Base-by-base conservation (phyloP, 139 green algal species). In the Deuterostichococcus epilithicus region DNA sequence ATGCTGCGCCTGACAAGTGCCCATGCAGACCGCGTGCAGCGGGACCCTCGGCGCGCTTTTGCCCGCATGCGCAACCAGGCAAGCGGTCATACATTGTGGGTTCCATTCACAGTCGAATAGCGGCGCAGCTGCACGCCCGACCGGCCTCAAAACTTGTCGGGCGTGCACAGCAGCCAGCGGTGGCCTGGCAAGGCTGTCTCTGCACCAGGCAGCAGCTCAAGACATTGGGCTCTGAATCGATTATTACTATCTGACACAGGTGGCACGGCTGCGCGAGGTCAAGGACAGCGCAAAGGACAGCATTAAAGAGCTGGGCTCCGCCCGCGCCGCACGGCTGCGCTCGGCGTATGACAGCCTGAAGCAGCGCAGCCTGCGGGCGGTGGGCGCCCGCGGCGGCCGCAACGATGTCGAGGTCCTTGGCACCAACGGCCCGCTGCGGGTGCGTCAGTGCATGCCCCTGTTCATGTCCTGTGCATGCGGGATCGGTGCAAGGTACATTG, bases 221-320 rank as follows among this genome's bases (percentile, higher is more conserved):
- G 8, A 52, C 42, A 52, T 52, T 8, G 8, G 13, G 42, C 42
- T 23, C 42, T 52, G 8, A 13, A 52, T 13, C 42, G 8, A 13
- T 52, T 13, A 52, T 8, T 13, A 52, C 8, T 13, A 52, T 52
- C 52, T 63, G 52, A n/a, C n/a, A n/a, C 52, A 63, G 52, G 10
- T 63, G 52, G 52, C 52, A 20, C 52, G 18, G 10, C 52, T 63
- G 52, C 52, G 52, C 18, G 52, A 63, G 3, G 52, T 28, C 18
- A 63, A 63, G 52, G 52, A 63, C 18, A 63, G 52, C 52, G 81
- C 68, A 0, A 68, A 73, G 3, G n/a, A 70, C 37, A 78, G 44
- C 66, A 36, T 84, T 0, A 18, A 66, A 5, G 36, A 84, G 39
- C 33, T 86, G 23, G 81, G 84, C 35, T 25, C 78, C 5, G 39